Evolutionary conservation across 495 filamentous ascomycete species (phyloP).

Genomic region (Chaetomium cochliodes): DNA sequence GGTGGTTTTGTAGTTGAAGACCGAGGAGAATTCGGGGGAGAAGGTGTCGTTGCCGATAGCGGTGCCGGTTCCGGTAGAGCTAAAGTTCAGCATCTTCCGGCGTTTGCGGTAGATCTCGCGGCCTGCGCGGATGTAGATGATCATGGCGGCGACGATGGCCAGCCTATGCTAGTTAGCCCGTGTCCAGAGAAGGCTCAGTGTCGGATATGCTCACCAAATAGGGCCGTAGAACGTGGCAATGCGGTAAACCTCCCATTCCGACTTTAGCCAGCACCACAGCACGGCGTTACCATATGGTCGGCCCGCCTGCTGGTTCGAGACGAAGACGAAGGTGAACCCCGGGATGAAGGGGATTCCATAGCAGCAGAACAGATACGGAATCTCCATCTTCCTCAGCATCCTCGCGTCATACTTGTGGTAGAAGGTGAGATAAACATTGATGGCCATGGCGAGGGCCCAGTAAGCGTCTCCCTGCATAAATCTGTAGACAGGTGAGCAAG

Average conservation of each 20-base stretch:
- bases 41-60: slow-evolving; percentile 17
- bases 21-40: slow-evolving; percentile 22
- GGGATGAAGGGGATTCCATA: slow-evolving; percentile 76
- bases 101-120: slow-evolving; percentile 63
- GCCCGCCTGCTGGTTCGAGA: slow-evolving; percentile 49
- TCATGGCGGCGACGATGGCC: slow-evolving; percentile 64
- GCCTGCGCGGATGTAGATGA: slow-evolving; percentile 73
- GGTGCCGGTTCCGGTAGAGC: slow-evolving; percentile 30
- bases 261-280: slow-evolving; percentile 79
- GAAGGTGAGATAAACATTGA: slow-evolving; percentile 85
- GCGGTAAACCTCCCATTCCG: slow-evolving; percentile 67
- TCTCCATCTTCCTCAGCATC: slow-evolving; percentile 67
- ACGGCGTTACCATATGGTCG: slow-evolving; percentile 74
- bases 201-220: slow-evolving; percentile 59
- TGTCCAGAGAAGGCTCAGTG: slow-evolving; percentile 12
- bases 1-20: slow-evolving; percentile 58
- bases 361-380: slow-evolving; percentile 67
- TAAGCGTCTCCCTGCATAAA: slow-evolving; percentile 77
- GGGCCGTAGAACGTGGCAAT: slow-evolving; percentile 80
- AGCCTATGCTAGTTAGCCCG: slow-evolving; percentile 43
- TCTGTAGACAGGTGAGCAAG: slow-evolving; percentile 44
- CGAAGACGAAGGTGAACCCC: slow-evolving; percentile 65
- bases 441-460: slow-evolving; percentile 82
- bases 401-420: slow-evolving; percentile 70
- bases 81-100: slow-evolving; percentile 49